Base-by-base conservation (phyloP, 805 yeast species). In the Cyberlindnera meyerae region DNA sequence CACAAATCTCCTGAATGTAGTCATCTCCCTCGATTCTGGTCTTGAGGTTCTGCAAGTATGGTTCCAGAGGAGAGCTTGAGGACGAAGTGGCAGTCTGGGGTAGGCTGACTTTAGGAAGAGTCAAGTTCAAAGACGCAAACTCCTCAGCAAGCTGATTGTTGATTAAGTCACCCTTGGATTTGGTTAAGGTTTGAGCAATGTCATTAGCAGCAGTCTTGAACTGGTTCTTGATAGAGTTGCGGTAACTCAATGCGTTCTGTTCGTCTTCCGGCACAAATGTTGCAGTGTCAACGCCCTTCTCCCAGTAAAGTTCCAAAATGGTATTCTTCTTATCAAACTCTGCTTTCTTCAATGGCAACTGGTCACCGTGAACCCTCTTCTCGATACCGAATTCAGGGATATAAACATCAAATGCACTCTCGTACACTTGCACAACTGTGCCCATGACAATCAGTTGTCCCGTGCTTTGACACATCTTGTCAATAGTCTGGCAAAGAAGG, bases 341-440 rank as follows among this genome's bases (percentile, higher is more conserved):
- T 5, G 97, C 97, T 60, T 88, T 89, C 17, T 76, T 76, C 44
- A 90, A 68, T 9, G 97, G 97, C 38, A 93, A 68, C 62, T 93
- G 97, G 62, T 93, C 98, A 18, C 97, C 97, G 55, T 93, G 98
- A 16, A 89, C 96, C 53, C 97, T 73, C 61, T 89, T 89, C 57
- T 89, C 97, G 50, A 89, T 83, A 29, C 97, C 97, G 63, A 88
- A 82, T 47, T 87, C 96, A 2, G 96, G 96, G 44, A 89, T 69
- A 47, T 83, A 76, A 4, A 89, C 90, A 59, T 93, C 98, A 63
- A 93, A 93, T 2, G 97, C 86, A 1, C 96, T 85, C 61, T 93
- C 97, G 58, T 90, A 89, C 8, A 90, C 97, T 59, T 88, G 96
- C 18, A 87, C 63, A 13, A 90, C 93, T 12, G 87, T 77, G 12